phyloP scores from a whole-genome alignment of 148 eudicot genomes.

The Heliamphora exappendiculata region DNA sequence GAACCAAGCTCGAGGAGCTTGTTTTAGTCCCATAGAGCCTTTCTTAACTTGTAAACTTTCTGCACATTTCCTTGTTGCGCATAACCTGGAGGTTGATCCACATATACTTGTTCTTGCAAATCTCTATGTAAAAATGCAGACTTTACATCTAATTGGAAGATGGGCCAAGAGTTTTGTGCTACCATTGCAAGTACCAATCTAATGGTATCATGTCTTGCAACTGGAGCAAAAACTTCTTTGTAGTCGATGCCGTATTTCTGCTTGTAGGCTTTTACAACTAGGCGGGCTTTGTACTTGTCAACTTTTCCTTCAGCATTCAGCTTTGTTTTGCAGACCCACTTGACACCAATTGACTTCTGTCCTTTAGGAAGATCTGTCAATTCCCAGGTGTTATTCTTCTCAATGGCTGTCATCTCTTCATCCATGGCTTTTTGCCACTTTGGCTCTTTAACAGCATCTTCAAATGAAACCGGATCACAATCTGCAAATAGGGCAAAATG shows the following conservation, averaged over 20 bases:
- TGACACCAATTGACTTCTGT: not conserved
- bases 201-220: constrained; percentile 7
- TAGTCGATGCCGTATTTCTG: not conserved
- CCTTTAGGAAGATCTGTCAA: not conserved
- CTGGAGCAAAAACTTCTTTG: constrained; percentile 20
- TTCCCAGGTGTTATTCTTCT: not conserved
- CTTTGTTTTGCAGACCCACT: not conserved
- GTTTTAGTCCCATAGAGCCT: not conserved
- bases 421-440: not conserved
- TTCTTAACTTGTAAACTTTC: no score
- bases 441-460: not conserved
- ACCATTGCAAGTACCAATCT: not conserved
- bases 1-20: constrained; percentile 1
- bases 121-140: not conserved
- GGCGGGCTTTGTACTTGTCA: not conserved
- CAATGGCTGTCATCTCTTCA: not conserved
- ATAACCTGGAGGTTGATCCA: constrained; percentile 1
- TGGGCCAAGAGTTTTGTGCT: not conserved
- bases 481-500: not conserved
- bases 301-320: not conserved
- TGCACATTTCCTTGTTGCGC: not conserved
- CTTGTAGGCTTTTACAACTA: not conserved
- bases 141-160: not conserved
- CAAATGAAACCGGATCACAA: not conserved
- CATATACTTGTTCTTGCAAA: not conserved